Base-by-base conservation (phyloP, 441 rosid genomes). In the Dalechampia spathulata region DNA sequence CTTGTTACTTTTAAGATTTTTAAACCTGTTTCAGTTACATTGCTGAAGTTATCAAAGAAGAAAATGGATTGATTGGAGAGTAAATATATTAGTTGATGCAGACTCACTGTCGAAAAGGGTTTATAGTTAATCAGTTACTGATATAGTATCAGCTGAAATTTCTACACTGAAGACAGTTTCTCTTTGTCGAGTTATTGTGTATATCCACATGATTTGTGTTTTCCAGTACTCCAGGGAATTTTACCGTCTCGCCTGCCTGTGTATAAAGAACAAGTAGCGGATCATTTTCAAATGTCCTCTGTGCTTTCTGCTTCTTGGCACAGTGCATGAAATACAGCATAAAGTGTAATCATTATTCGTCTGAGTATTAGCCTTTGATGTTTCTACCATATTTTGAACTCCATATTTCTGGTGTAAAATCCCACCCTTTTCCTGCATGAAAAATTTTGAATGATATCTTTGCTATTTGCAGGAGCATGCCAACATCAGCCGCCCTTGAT, bases 401-500 rank as follows among this genome's bases (percentile, higher is more conserved):
- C 26, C 27, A 26, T 12, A 14, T 48, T 34, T 6, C 1, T 34
- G 11, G 11, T 34, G 38, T 34, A 34, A 22, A 7, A 12, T 26
- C 27, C 23, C 30, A 11, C 44, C 13, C 34, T 30, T 55, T 22
- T 15, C 49, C 13, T 30, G n/a, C 4, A 20, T 6, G 10, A 27
- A 43, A 15, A 3, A 37, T 49, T 32, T 25, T 38, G 38, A 16
- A 23, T 60, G 56, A 40, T 13, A 20, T 3, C 36, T 25, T 42
- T 7, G 42, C 54, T 70, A 22, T 48, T 63, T 76, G 58, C 64
- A 92, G 99, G 99, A 93, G 97, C 79, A 93, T 93, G 97, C 99
- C 99, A 21, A 93, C 96, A 37, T 90, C 97, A 57, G 96, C 97
- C 70, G 99, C 97, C 41, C 93, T 93, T 60, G 97, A 93, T 75